Evolutionary conservation across 2,329 filamentous ascomycete genomes (phyloP).

Genomic region (Pseudogymnoascus sp.): DNA sequence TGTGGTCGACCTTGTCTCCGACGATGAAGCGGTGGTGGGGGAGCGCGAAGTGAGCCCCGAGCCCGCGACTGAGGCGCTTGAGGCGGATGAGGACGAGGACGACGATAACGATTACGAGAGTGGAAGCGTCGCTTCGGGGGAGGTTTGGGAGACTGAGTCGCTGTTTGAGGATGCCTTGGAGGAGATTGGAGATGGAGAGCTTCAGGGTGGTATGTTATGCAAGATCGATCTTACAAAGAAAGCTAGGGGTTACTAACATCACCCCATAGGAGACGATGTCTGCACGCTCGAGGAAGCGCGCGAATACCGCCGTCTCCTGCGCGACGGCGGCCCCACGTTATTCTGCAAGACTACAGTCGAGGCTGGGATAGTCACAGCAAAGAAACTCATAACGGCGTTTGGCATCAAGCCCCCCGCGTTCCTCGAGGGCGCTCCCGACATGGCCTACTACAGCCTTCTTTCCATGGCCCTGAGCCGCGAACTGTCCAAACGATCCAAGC

Average conservation of each 20-base stretch:
- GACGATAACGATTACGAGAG: conserved; percentile 17
- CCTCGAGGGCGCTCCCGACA: conserved; percentile 65
- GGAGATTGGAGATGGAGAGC: conserved; percentile 40
- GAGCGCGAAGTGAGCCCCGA: not conserved
- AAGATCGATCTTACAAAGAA: not conserved
- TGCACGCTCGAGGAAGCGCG: conserved; percentile 65
- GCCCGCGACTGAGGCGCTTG: not conserved
- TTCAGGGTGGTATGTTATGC: conserved; percentile 32
- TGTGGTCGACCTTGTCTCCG: conserved; percentile 16
- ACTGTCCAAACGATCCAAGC: conserved; percentile 72
- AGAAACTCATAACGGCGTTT: conserved; percentile 82
- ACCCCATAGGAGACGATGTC: conserved; percentile 13
- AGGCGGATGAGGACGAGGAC: conserved; percentile 14
- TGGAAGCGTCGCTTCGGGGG: conserved; percentile 11
- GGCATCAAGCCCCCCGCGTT: conserved; percentile 66
- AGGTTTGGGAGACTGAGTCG: conserved; percentile 36
- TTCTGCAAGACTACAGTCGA: conserved; percentile 70
- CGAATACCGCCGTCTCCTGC: conserved; percentile 62
- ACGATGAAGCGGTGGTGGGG: conserved; percentile 10
- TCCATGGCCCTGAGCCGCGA: conserved; percentile 73
- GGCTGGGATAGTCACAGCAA: conserved; percentile 62
- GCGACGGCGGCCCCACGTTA: conserved; percentile 66
- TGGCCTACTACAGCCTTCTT: conserved; percentile 67
- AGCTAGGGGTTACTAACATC: not conserved
- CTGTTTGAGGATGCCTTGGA: conserved; percentile 41